Conservation (phyloP, 2,329 filamentous ascomycete genomes). For the Xylariaceae sp. region DNA sequence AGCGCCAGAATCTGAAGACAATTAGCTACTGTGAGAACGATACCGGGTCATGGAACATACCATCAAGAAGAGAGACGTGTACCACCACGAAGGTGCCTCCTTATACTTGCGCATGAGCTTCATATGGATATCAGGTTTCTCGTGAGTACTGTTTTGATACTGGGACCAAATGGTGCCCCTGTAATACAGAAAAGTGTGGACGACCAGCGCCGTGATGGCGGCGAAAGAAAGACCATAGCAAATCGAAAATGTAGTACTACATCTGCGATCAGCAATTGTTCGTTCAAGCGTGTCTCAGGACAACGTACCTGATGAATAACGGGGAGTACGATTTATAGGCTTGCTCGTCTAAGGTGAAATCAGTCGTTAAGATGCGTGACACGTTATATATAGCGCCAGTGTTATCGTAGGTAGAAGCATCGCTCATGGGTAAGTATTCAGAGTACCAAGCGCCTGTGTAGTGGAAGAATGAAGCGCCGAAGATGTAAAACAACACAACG, state of each 20-base stretch:
- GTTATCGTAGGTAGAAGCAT: constrained; percentile 67
- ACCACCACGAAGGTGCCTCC: constrained; percentile 61
- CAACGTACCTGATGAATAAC: constrained; percentile 52
- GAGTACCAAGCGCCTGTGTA: constrained; percentile 62
- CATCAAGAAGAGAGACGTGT: constrained; percentile 50
- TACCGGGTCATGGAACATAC: constrained; percentile 35
- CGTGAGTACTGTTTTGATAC: constrained; percentile 52
- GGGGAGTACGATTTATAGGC: constrained; percentile 65
- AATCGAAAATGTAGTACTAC: constrained; percentile 64
- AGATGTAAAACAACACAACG: constrained; percentile 59
- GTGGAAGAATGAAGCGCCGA: constrained; percentile 56
- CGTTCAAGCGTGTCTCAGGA: not conserved
- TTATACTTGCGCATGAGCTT: constrained; percentile 58
- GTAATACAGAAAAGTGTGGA: constrained; percentile 63
- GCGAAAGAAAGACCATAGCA: constrained; percentile 69
- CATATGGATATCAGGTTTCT: constrained; percentile 59
- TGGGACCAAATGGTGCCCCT: constrained; percentile 61
- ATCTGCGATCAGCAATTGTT: constrained; percentile 3
- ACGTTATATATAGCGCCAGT: constrained; percentile 61
- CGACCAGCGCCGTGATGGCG: constrained; percentile 62
- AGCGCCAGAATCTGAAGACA: constrained; percentile 45
- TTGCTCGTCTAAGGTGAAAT: constrained; percentile 57
- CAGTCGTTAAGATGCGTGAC: constrained; percentile 53
- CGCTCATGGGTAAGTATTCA: constrained; percentile 62
- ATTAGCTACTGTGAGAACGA: constrained; percentile 1